phyloP scores from a whole-genome alignment of 257 asterid species.

The Scutellaria minor region DNA sequence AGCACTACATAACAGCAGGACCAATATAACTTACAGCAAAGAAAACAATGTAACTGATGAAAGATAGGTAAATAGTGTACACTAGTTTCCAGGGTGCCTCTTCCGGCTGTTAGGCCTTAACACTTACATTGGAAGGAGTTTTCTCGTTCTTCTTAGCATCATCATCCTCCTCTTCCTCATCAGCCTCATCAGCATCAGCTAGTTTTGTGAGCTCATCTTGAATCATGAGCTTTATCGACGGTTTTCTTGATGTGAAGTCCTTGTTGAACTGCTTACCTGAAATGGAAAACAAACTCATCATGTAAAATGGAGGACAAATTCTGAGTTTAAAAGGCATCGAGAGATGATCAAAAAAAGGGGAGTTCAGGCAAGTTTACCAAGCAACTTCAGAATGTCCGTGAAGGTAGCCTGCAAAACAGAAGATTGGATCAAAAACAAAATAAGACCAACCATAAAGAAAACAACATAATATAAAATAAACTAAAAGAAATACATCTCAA shows the following conservation, averaged over 20 bases:
- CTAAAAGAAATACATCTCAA: background rate
- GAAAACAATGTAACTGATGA: background rate
- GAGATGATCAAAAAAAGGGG: background rate
- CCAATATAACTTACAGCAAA: slow-evolving; percentile 2
- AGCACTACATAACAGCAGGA: slow-evolving; percentile 32
- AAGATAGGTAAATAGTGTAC: slow-evolving; percentile 28
- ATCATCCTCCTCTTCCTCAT: slow-evolving; percentile 61
- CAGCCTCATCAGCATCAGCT: slow-evolving; percentile 84
- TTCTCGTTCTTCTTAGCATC: slow-evolving; percentile 44
- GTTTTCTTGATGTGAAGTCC: slow-evolving; percentile 58
- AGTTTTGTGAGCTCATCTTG: slow-evolving; percentile 89
- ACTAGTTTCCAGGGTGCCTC: slow-evolving; percentile 29
- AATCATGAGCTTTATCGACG: slow-evolving; percentile 67
- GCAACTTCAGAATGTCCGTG: slow-evolving; percentile 90
- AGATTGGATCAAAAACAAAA: slow-evolving; percentile 14
- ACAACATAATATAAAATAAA: background rate
- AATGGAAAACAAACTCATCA: slow-evolving; percentile 27
- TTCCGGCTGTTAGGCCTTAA: slow-evolving; percentile 48
- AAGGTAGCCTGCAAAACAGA: slow-evolving; percentile 81
- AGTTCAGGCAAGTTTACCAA: slow-evolving; percentile 54
- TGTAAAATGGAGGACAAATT: background rate
- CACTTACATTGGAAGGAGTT: slow-evolving; percentile 46
- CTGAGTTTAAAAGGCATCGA: background rate
- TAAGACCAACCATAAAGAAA: background rate
- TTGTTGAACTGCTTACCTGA: slow-evolving; percentile 61